Evolutionary conservation across 2,329 filamentous ascomycete genomes (phyloP).

Genomic region (Colletotrichum camelliae): DNA sequence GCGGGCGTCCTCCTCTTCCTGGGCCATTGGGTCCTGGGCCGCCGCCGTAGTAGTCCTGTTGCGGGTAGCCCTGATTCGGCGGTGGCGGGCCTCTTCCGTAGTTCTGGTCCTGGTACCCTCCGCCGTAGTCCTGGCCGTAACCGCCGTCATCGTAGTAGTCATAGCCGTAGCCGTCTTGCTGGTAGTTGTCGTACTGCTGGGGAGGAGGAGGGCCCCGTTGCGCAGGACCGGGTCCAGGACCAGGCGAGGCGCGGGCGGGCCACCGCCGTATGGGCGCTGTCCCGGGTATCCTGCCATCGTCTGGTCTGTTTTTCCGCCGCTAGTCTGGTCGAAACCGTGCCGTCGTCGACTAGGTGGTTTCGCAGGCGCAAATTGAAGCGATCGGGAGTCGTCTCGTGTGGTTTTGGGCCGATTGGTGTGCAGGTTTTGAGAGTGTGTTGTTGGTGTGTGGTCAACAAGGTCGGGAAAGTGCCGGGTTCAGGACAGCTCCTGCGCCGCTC

Average conservation of each 20-base stretch:
- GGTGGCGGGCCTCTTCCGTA: slow-evolving; percentile 47
- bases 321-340: background rate
- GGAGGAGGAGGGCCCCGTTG: slow-evolving; percentile 36
- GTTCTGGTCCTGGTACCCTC: slow-evolving; percentile 48
- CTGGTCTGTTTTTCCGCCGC: background rate
- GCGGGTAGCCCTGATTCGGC: slow-evolving; percentile 43
- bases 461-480: slow-evolving; percentile 2
- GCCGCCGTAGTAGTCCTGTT: slow-evolving; percentile 50
- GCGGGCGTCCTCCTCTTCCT: slow-evolving; percentile 45
- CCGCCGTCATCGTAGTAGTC: slow-evolving; percentile 48
- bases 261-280: slow-evolving; percentile 54
- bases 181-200: slow-evolving; percentile 51
- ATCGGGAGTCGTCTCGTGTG: background rate
- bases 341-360: background rate
- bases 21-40: slow-evolving; percentile 39
- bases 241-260: slow-evolving; percentile 46
- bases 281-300: slow-evolving; percentile 38
- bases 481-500: slow-evolving; percentile 2
- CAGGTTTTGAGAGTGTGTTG: background rate
- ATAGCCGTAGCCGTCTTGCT: slow-evolving; percentile 48
- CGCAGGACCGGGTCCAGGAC: slow-evolving; percentile 26
- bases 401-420: background rate
- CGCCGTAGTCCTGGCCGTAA: slow-evolving; percentile 43
- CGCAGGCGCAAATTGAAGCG: background rate
- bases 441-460: background rate